Percentiles rank a stretch among this genome's conserved stretches.
phyloP scores from a whole-genome alignment of 2,329 filamentous ascomycete species.

The Phialemoniopsis sp. region DNA sequence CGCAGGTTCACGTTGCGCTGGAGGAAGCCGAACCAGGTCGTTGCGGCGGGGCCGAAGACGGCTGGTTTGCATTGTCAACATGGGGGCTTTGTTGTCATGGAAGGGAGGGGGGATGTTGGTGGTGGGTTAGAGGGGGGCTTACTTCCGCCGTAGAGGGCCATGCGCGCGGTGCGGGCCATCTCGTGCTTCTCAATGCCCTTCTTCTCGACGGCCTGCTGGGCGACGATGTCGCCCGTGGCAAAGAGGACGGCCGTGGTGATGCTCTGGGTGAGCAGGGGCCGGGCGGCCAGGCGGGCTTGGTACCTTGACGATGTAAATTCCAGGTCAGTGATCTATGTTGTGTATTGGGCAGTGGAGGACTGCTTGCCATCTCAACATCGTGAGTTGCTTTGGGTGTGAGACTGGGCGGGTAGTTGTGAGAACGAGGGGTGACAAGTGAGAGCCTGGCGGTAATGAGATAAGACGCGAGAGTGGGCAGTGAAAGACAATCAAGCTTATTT shows the following conservation, averaged over 20 bases:
- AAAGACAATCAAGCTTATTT: too few species aligned
- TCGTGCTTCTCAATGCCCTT: constrained; percentile 76
- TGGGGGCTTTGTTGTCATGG: constrained; percentile 3
- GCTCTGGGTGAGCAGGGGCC: constrained; percentile 85
- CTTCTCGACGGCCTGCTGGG: constrained; percentile 87
- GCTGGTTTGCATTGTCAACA: constrained; percentile 31
- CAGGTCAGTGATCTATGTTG: neutral
- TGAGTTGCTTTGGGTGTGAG: neutral
- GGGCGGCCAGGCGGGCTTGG: constrained; percentile 72
- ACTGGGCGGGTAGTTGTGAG: neutral
- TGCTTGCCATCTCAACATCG: constrained; percentile 10
- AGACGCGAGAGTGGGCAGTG: neutral
- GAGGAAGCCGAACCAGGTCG: constrained; percentile 81
- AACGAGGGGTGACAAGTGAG: neutral
- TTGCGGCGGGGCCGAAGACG: constrained; percentile 84
- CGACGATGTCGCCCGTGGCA: constrained; percentile 83
- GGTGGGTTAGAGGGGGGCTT: constrained; percentile 23
- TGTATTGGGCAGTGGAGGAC: neutral
- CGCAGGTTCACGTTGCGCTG: constrained; percentile 62
- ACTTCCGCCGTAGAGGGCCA: constrained; percentile 78
- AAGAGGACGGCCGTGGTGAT: constrained; percentile 90
- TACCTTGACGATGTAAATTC: constrained; percentile 59
- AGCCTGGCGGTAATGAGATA: neutral
- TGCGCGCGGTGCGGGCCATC: constrained; percentile 65
- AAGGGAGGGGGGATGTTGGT: constrained; percentile 3